Evolutionary conservation across 2,329 filamentous ascomycete species (phyloP).

Genomic region (Paecilomyces fulvus): DNA sequence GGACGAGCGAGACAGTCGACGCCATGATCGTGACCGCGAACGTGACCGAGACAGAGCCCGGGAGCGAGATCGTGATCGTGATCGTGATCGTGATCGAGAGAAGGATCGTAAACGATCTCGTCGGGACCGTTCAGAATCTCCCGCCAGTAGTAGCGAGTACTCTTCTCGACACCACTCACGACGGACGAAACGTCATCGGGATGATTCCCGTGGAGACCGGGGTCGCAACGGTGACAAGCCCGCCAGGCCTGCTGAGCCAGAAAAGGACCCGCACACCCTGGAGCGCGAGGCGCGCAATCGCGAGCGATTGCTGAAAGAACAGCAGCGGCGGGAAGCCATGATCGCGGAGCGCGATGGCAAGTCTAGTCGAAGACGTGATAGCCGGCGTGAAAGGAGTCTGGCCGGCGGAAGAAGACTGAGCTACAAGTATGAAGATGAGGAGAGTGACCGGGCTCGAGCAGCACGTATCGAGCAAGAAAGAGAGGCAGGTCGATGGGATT

Average conservation of each 20-base stretch:
- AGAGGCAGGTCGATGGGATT: conserved; percentile 27
- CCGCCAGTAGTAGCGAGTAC: conserved; percentile 20
- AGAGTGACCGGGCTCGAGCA: conserved; percentile 25
- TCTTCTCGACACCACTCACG: conserved; percentile 26
- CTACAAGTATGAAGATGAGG: conserved; percentile 44
- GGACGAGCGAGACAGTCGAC: conserved; percentile 18
- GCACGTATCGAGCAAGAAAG: conserved; percentile 32
- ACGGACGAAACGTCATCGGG: conserved; percentile 24
- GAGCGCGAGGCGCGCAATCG: conserved; percentile 60
- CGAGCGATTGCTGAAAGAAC: conserved; percentile 57
- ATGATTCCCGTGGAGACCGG: conserved; percentile 14
- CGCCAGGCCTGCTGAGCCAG: conserved; percentile 14
- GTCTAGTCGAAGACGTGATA: conserved; percentile 24
- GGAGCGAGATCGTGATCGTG: conserved; percentile 18
- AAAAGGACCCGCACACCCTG: conserved; percentile 62
- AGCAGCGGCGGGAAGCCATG: conserved; percentile 53
- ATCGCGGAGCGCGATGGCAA: conserved; percentile 22
- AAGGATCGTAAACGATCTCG: conserved; percentile 31
- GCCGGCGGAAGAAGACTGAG: conserved; percentile 32
- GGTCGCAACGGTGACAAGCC: conserved; percentile 14
- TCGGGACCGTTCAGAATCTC: conserved; percentile 31
- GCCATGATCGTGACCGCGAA: conserved; percentile 9
- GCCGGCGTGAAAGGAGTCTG: conserved; percentile 22
- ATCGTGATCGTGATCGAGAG: conserved; percentile 16
- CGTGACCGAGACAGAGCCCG: conserved; percentile 20